Percentiles rank a stretch among this genome's conserved stretches.
phyloP scores from a whole-genome alignment of 768 basidiomycete genomes.

The Boletellus sp. region DNA sequence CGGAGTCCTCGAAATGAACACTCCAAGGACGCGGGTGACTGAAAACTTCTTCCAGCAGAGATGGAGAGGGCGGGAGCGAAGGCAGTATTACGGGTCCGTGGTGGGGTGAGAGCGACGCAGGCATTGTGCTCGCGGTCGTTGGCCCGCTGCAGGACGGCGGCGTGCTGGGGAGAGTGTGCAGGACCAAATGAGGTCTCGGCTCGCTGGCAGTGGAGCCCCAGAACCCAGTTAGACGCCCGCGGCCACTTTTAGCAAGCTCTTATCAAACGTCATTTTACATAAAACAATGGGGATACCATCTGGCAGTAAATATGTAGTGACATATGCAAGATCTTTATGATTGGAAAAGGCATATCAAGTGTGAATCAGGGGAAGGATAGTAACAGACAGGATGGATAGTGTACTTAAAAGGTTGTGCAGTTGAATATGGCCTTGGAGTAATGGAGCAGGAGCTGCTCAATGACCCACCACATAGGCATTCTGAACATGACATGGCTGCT shows the following conservation, averaged over 20 bases:
- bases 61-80: slow-evolving; percentile 37
- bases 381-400: too few species aligned
- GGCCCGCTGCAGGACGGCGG: not conserved
- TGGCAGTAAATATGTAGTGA: too few species aligned
- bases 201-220: slow-evolving; percentile 2
- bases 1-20: slow-evolving; percentile 24
- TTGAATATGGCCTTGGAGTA: too few species aligned
- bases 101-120: slow-evolving; percentile 13
- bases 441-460: not conserved
- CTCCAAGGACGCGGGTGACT: slow-evolving; percentile 33
- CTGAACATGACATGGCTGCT: not conserved
- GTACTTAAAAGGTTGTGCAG: too few species aligned
- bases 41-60: slow-evolving; percentile 45
- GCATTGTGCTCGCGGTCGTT: slow-evolving; percentile 16
- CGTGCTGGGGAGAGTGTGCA: not conserved
- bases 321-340: too few species aligned
- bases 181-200: slow-evolving; percentile 11
- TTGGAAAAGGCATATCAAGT: too few species aligned
- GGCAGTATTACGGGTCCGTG: slow-evolving; percentile 14
- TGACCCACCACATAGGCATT: not conserved
- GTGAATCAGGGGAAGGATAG: too few species aligned
- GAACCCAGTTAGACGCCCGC: slow-evolving; percentile 34
- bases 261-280: too few species aligned
- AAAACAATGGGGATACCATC: too few species aligned
- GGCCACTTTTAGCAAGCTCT: slow-evolving; percentile 23